A percentile compares a stretch with the other conserved stretches of the same genome.
Evolutionary conservation across 257 asterid species (phyloP).

Genomic region (Fraxinus pennsylvanica): DNA sequence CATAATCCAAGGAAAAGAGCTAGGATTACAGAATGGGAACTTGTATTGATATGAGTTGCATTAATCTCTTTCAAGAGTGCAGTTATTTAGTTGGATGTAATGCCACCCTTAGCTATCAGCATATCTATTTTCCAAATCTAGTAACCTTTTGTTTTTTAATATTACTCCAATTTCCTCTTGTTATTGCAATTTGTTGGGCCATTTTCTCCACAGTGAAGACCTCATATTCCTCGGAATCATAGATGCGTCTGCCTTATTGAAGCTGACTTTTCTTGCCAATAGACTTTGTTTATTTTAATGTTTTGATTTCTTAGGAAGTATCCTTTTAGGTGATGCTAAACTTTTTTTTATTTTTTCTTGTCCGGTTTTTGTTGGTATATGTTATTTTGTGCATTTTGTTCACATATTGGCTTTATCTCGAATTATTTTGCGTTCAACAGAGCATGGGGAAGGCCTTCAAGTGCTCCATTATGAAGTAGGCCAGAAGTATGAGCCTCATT

Average conservation of each 20-base stretch:
- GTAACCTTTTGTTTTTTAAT: not conserved
- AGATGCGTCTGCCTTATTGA: not conserved
- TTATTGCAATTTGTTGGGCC: not conserved
- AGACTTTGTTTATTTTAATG: not conserved
- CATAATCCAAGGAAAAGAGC: not conserved
- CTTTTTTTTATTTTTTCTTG: not conserved
- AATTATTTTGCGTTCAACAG: slow-evolving; percentile 44
- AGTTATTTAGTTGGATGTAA: too few relatives aligned
- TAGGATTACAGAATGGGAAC: not conserved
- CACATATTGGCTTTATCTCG: slow-evolving; percentile 18
- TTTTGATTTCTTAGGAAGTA: not conserved
- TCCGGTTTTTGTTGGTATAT: not conserved
- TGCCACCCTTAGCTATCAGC: not conserved
- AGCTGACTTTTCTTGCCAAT: not conserved
- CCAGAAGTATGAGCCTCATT: slow-evolving; percentile 94
- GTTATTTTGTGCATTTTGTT: not conserved
- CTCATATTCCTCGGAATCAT: not conserved
- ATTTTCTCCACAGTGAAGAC: not conserved
- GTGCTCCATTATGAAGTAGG: slow-evolving; percentile 96
- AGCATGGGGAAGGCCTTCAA: slow-evolving; percentile 96
- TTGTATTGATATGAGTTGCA: not conserved
- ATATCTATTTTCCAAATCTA: not conserved
- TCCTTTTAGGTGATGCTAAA: not conserved
- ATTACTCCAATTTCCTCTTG: not conserved
- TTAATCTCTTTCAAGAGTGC: not conserved